Percentiles rank a stretch among this genome's conserved stretches.
Evolutionary conservation across 106 monocot species (phyloP).

Genomic region (Triglochin maritima): DNA sequence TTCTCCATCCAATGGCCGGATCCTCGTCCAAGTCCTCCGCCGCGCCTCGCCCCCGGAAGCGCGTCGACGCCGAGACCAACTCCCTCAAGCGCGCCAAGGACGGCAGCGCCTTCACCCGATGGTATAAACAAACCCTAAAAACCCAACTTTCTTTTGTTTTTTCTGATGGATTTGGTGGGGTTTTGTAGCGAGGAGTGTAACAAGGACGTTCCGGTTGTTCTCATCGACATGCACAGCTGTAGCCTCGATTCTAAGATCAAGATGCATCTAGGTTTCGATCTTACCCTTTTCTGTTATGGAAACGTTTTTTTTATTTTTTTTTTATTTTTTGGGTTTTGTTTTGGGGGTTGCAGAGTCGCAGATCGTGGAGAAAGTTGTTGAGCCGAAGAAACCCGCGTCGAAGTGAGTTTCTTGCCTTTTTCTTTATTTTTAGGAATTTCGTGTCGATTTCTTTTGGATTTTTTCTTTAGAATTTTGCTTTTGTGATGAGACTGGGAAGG

Average conservation of each 20-base stretch:
- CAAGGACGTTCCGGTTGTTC: slow-evolving; percentile 63
- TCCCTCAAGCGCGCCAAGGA: slow-evolving; percentile 65
- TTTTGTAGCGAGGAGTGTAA: slow-evolving; percentile 63
- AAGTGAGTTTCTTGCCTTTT: neutral
- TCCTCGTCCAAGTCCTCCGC: neutral
- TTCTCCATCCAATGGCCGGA: neutral
- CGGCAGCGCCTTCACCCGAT: slow-evolving; percentile 87
- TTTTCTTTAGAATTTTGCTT: neutral
- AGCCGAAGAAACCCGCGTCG: slow-evolving; percentile 28
- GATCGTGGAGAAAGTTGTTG: slow-evolving; percentile 53
- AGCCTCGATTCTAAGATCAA: slow-evolving; percentile 81
- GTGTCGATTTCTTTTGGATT: neutral
- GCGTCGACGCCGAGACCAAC: slow-evolving; percentile 50
- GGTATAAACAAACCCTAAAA: slow-evolving; percentile 18
- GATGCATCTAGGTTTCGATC: slow-evolving; percentile 51
- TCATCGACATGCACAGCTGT: slow-evolving; percentile 93
- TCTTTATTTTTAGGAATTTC: neutral
- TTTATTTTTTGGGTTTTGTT: neutral
- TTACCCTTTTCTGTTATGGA: neutral
- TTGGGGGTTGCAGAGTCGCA: slow-evolving; percentile 42
- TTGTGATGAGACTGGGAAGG: no score
- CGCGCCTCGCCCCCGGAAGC: slow-evolving; percentile 7
- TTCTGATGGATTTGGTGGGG: neutral
- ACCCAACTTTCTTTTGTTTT: neutral
- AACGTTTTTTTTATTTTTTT: neutral